phyloP scores from a whole-genome alignment of 2,329 filamentous ascomycete genomes.

The Paraphaeosphaeria minitans region DNA sequence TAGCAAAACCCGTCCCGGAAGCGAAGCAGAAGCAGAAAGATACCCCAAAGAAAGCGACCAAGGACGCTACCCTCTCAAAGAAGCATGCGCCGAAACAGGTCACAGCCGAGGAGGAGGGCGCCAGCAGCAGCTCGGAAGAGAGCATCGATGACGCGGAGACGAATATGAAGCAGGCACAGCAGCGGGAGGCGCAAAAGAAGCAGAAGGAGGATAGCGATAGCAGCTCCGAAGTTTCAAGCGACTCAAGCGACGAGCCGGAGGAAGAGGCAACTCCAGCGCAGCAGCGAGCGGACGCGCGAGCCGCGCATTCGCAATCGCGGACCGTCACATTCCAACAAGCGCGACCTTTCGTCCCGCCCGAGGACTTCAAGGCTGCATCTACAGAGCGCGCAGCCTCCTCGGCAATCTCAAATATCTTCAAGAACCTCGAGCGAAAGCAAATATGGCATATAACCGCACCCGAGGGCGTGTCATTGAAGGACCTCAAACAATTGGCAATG shows the following conservation, averaged over 20 bases:
- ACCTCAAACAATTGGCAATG: conserved; percentile 69
- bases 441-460: conserved; percentile 82
- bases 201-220: conserved; percentile 21
- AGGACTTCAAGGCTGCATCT: conserved; percentile 56
- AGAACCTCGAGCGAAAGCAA: conserved; percentile 70
- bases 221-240: conserved; percentile 42
- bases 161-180: conserved; percentile 23
- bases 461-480: conserved; percentile 68
- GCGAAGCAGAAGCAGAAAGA: conserved; percentile 14
- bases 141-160: conserved; percentile 29
- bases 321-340: conserved; percentile 44
- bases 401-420: conserved; percentile 56
- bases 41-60: conserved; percentile 13
- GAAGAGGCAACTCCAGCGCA: conserved; percentile 31
- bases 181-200: conserved; percentile 19
- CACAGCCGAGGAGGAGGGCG: conserved; percentile 25
- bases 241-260: conserved; percentile 48
- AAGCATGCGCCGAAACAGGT: conserved; percentile 28
- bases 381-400: conserved; percentile 50
- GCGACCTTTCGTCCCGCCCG: conserved; percentile 43
- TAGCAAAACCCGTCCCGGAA: conserved; percentile 24
- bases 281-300: conserved; percentile 18
- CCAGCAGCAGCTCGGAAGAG: conserved; percentile 33
- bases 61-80: conserved; percentile 20
- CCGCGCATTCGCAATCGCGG: conserved; percentile 28